Evolutionary conservation across 495 filamentous ascomycete genomes (phyloP), one percentile per base, ranked within the genome.

Genomic region (Lasiosphaeria hispida): DNA sequence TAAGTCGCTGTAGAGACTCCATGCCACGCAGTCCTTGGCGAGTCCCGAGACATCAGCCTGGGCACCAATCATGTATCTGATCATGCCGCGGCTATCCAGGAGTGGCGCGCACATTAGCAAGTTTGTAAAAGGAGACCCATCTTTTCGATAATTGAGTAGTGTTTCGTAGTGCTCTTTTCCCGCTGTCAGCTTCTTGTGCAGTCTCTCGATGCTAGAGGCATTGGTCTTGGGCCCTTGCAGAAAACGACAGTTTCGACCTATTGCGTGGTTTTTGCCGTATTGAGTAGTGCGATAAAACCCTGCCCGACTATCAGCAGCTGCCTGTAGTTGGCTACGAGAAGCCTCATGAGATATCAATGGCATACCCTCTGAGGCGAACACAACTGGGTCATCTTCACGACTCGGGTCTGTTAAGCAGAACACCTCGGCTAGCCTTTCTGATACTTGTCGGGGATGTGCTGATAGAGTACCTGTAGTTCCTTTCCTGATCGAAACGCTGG

Each of bases 371-470:
- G 87, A 90, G 23, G 87, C 85, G 71, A 91, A 91, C 3, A 92
- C 80, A 55, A 93, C 86, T 1, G 88, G 89, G 69, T 91, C 90
- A 63, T 88, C 89, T 5, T 80, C 76, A 58, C 86, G 74, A 18
- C 85, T 85, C 7, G 89, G 88, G 71, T 92, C 89, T 7, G 87
- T 88, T 59, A 91, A 70, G 66, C 87, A 90, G 61, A 91, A 92
- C 0, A 87, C 86, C 63, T 91, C 87, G 0, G 85, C 87, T 45
- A 92, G 61, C 4, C 88, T 87, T 65, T 91, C 87, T 3, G 85
- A 85, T 10, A 86, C 75, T 62, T 77, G 81, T 53, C 70, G 75
- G 37, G 81, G 77, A 74, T 80, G 66, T 3, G 72, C 62, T 18
- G 82, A 75, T 30, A 84, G 66, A 1, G 78, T 83, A 33, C 82